Base-by-base conservation (phyloP, 75 land plant species). In the Selaginella moellendorffii region DNA sequence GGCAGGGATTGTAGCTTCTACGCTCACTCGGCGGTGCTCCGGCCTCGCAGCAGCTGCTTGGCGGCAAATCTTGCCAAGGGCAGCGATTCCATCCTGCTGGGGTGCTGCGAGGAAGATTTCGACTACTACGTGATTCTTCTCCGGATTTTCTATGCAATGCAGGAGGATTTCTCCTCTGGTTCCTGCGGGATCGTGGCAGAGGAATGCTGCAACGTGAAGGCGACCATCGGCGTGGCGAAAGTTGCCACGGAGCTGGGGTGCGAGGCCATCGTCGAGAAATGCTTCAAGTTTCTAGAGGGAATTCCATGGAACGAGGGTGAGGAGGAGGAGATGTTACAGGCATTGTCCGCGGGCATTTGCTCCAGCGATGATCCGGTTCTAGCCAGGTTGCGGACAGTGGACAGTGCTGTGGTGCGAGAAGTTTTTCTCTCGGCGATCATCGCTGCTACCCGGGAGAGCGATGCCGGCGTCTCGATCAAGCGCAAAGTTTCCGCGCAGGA, bases 241-340 rank as follows among this genome's bases (percentile, higher is more conserved):
- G 75, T 72, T 12, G 78, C 91, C 5, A 68, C 75, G 22, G 30
- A 68, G 56, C 77, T 82, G 0, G 70, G 76, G 0, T 82, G 88
- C 29, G 67, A 78, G 24, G 72, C 71, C 36, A 76, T 87, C 20
- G 64, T 61, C 5, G 58, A 66, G 5, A 73, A 71, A 66, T 84
- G 91, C 53, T 69, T 82, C 2, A 74, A 73, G 23, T 87, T 79
- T 62, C 24, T 81, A 53, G 91, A 85, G 67, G 82, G 82, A 0
- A 68, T 75, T 53, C 91, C 85, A 17, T 84, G 91, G 91, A 82
- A 82, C 22, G 88, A 87, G 63, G 74, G 72, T 2, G 85, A 87
- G 64, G 87, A 85, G 74, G 85, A 84, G 52, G 80, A 79, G 27
- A 76, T 87, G 28, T 2, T 85, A 29, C 77, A 65, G 67, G 21